Percentiles rank a stretch among this genome's conserved stretches.
Conservation (phyloP, 2,329 filamentous ascomycete genomes). For the Fusarium coicis region DNA sequence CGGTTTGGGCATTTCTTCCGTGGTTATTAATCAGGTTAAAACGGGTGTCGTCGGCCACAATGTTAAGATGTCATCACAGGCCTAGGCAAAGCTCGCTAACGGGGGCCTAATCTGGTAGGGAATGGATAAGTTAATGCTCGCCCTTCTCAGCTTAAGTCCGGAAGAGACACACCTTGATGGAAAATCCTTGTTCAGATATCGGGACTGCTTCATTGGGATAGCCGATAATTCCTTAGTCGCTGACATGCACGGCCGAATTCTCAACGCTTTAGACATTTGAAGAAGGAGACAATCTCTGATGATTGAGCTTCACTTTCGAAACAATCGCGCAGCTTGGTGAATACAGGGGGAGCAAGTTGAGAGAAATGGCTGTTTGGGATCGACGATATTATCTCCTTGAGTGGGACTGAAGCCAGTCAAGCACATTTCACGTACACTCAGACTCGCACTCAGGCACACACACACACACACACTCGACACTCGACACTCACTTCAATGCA, state of each 20-base stretch:
- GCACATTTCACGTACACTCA: not conserved
- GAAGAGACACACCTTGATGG: conserved; percentile 35
- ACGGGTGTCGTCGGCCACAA: conserved; percentile 41
- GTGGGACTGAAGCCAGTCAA: not conserved
- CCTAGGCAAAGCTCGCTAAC: conserved; percentile 21
- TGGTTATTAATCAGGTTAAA: conserved; percentile 30
- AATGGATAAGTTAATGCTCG: conserved; percentile 37
- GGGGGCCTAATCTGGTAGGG: conserved; percentile 25
- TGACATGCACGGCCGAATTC: conserved; percentile 31
- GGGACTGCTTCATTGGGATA: conserved; percentile 44
- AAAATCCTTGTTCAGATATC: conserved; percentile 38
- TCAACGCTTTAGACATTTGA: not conserved
- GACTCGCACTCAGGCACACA: not conserved
- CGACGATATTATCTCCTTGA: not conserved
- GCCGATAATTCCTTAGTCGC: conserved; percentile 34
- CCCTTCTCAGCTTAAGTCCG: conserved; percentile 36
- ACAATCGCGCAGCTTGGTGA: conserved; percentile 6
- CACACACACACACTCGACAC: not conserved
- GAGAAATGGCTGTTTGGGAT: not conserved
- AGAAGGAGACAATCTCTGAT: not conserved
- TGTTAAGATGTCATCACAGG: conserved; percentile 18
- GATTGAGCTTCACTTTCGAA: conserved; percentile 10
- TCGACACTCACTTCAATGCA: conserved; percentile 15
- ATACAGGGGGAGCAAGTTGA: not conserved
- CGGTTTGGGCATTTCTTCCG: conserved; percentile 39